Evolutionary conservation across 208 protist genomes (phyloP).

Genomic region (Acanthamoeba triangularis): DNA sequence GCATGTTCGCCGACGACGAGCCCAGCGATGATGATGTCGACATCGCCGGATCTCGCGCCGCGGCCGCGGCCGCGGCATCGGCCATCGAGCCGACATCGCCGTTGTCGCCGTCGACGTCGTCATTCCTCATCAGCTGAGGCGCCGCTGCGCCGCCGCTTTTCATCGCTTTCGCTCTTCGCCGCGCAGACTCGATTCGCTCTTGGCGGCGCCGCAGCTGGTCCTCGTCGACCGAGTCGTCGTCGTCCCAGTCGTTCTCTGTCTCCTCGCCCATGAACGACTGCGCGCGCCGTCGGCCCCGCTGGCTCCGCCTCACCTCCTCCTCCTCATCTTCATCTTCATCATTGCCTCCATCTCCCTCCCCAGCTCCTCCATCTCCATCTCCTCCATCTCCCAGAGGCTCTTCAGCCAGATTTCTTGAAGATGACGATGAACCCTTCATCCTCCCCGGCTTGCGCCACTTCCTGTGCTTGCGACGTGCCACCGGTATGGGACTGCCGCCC

Average conservation of each 20-base stretch:
- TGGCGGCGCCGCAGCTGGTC: not conserved
- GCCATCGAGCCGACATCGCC: not conserved
- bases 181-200: not conserved
- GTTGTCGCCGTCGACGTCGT: no score
- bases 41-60: no score
- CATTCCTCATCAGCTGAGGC: no score
- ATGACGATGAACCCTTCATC: not conserved
- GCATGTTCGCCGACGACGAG: not conserved
- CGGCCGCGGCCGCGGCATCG: no score
- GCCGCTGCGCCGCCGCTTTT: no score
- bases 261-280: not conserved
- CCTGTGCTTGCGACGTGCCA: not conserved
- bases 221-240: conserved; percentile 15
- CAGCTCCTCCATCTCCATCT: not conserved
- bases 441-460: conserved; percentile 21
- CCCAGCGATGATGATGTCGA: no score
- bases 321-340: not conserved
- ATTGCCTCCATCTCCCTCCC: not conserved
- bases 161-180: no score
- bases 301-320: not conserved
- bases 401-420: no score
- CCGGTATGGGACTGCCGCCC: not conserved
- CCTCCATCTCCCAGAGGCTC: not conserved
- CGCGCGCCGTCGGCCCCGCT: not conserved
- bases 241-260: not conserved